Evolutionary conservation across 805 yeast genomes (phyloP).

Genomic region (Barnettozyma californica): DNA sequence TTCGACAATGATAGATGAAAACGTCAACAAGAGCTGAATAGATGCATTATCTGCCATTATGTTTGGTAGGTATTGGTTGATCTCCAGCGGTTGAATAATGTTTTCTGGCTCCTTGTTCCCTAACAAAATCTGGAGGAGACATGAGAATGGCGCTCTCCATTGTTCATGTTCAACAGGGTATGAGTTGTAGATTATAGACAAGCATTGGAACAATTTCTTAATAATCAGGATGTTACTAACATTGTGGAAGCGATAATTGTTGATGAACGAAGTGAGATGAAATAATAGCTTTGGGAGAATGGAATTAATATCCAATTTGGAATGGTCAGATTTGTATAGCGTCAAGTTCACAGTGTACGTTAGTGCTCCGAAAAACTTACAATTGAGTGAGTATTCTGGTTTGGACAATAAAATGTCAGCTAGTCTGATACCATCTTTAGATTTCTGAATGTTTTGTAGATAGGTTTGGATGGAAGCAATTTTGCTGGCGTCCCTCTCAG

Average conservation of each 20-base stretch:
- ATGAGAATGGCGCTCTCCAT: conserved; percentile 38
- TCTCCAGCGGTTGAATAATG: conserved; percentile 4
- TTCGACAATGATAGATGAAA: conserved; percentile 45
- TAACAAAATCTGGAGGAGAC: conserved; percentile 20
- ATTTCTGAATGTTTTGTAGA: conserved; percentile 56
- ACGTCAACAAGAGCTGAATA: conserved; percentile 23
- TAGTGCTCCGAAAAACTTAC: conserved; percentile 76
- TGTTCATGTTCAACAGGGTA: conserved; percentile 26
- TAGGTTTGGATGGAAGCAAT: conserved; percentile 44
- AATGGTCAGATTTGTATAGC: conserved; percentile 10
- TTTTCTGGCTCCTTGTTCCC: conserved; percentile 11
- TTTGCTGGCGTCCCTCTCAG: conserved; percentile 25
- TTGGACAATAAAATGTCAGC: conserved; percentile 49
- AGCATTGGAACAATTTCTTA: conserved; percentile 51
- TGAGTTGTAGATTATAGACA: conserved; percentile 40
- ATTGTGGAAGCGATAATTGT: conserved; percentile 9
- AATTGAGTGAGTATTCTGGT: conserved; percentile 34
- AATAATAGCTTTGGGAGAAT: conserved; percentile 11
- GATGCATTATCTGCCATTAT: conserved; percentile 4
- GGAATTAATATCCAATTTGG: conserved; percentile 13
- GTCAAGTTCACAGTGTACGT: conserved; percentile 65
- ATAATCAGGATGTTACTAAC: conserved; percentile 37
- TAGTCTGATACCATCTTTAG: conserved; percentile 47
- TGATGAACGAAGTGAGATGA: conserved; percentile 13
- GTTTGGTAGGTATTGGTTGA: conserved; percentile 10